Evolutionary conservation across 108 stramenopile species (phyloP).

Genomic region (Hondaea fermentalgiana): DNA sequence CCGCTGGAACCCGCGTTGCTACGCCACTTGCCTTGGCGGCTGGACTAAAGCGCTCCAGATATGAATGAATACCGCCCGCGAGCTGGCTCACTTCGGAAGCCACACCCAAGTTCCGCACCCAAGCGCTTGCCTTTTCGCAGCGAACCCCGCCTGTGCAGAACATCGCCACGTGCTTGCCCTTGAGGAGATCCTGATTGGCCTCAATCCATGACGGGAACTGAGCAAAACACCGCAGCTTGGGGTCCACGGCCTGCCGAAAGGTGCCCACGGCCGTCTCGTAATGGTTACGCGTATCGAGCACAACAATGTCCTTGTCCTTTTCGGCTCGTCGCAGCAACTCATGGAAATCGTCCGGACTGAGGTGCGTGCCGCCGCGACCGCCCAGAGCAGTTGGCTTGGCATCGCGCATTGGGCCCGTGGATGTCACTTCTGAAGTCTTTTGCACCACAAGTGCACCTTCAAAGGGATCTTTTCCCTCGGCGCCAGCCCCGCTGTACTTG

Average conservation of each 20-base stretch:
- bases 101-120: neutral
- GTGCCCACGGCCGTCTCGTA: constrained; percentile 24
- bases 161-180: constrained; percentile 21
- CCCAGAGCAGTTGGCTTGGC: neutral
- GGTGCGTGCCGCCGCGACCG: neutral
- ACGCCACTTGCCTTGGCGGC: constrained; percentile 25
- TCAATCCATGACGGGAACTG: neutral
- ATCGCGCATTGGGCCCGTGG: neutral
- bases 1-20: neutral
- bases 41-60: constrained; percentile 70
- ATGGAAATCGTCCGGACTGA: neutral
- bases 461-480: neutral
- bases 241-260: constrained; percentile 13
- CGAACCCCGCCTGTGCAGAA: constrained; percentile 41
- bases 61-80: constrained; percentile 81
- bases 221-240: neutral
- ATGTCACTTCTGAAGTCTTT: neutral
- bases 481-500: neutral
- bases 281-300: constrained; percentile 30
- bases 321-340: neutral
- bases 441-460: neutral
- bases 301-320: neutral
- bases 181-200: neutral
- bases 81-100: constrained; percentile 54
- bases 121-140: constrained; percentile 25